phyloP scores from a whole-genome alignment of 2,329 filamentous ascomycete genomes.

The Fragosphaeria purpurea region DNA sequence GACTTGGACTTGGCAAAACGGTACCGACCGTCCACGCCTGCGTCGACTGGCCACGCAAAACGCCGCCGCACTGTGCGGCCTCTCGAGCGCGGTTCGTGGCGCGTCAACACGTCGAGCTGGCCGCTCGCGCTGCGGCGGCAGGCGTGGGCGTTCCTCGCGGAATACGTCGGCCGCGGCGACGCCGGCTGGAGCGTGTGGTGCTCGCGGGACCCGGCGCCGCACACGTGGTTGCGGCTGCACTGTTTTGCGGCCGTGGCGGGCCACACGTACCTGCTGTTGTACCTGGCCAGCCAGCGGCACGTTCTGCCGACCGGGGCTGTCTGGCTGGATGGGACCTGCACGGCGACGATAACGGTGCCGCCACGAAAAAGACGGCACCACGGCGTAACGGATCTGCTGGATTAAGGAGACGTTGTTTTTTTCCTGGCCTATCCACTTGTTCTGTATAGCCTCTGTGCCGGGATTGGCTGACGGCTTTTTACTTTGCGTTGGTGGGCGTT shows the following conservation, averaged over 20 bases:
- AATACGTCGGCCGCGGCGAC: constrained; percentile 47
- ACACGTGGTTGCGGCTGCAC: constrained; percentile 50
- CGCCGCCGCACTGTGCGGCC: constrained; percentile 35
- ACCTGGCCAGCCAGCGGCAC: constrained; percentile 56
- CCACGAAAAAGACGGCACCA: constrained; percentile 12
- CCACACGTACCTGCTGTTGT: constrained; percentile 67
- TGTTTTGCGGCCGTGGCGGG: constrained; percentile 67
- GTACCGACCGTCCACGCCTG: constrained; percentile 37
- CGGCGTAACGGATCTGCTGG: too few species aligned
- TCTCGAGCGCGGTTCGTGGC: constrained; percentile 73
- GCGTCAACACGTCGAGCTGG: constrained; percentile 50
- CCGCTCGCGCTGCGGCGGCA: constrained; percentile 32
- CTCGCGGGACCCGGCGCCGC: constrained; percentile 31
- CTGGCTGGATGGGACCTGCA: constrained; percentile 58
- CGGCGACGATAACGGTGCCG: constrained; percentile 37
- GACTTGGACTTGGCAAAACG: constrained; percentile 41
- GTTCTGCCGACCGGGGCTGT: constrained; percentile 45
- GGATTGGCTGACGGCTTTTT: too few species aligned
- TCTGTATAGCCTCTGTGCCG: too few species aligned
- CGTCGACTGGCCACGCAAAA: constrained; percentile 3
- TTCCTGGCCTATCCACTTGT: too few species aligned
- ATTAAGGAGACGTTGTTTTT: too few species aligned
- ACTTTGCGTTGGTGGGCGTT: too few species aligned
- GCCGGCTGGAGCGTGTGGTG: constrained; percentile 62
- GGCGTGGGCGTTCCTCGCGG: constrained; percentile 53